Evolutionary conservation across 208 protist species (phyloP).

Genomic region (Crithidia thermophila): DNA sequence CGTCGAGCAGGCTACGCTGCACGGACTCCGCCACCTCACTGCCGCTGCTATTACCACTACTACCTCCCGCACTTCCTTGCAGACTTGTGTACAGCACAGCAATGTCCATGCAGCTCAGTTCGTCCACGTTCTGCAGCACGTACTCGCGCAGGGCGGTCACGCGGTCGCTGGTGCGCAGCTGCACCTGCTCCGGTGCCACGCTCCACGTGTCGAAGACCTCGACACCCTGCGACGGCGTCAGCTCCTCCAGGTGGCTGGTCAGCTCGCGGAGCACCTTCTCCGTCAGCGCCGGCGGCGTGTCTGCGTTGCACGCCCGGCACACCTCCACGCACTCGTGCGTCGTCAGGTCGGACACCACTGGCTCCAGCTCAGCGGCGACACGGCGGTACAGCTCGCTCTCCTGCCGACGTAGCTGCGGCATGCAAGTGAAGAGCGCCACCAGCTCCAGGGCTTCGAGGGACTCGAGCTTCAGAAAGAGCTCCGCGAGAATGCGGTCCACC

Average conservation of each 20-base stretch:
- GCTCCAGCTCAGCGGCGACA: slow-evolving; percentile 51
- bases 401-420: slow-evolving; percentile 74
- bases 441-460: slow-evolving; percentile 62
- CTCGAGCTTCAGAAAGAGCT: slow-evolving; percentile 62
- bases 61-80: slow-evolving; percentile 1
- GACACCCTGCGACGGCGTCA: slow-evolving; percentile 53
- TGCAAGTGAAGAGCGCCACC: slow-evolving; percentile 61
- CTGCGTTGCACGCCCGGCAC: slow-evolving; percentile 46
- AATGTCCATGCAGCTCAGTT: slow-evolving; percentile 67
- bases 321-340: slow-evolving; percentile 78
- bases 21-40: slow-evolving; percentile 11
- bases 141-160: slow-evolving; percentile 27
- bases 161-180: slow-evolving; percentile 16
- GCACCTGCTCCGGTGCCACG: slow-evolving; percentile 27
- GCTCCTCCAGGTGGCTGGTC: slow-evolving; percentile 29
- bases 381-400: slow-evolving; percentile 46
- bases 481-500: slow-evolving; percentile 67
- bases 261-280: slow-evolving; percentile 55
- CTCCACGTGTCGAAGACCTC: slow-evolving; percentile 67
- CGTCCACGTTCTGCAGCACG: slow-evolving; percentile 30
- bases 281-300: slow-evolving; percentile 49
- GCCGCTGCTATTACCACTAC: too few relatives aligned
- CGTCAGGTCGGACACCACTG: slow-evolving; percentile 62
- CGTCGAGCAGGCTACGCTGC: slow-evolving; percentile 36
- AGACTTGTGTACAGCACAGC: slow-evolving; percentile 73